These are phyloP conservation scores for Talaromyces sp. DNA, from an alignment of 2,329 filamentous ascomycete genomes.

Conservation along the genomic window DNA sequence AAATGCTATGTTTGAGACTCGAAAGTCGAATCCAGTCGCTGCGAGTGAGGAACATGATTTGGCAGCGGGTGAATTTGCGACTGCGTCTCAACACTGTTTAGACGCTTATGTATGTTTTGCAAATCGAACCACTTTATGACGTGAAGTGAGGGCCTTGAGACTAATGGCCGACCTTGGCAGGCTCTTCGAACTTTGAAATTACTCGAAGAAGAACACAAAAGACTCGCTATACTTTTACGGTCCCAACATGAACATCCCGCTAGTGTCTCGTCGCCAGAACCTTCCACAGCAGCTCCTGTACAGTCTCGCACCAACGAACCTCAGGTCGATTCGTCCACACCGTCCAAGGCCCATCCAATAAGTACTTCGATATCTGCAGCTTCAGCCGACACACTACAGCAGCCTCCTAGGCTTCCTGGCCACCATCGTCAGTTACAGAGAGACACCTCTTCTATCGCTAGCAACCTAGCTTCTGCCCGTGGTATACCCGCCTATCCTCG, in stretches of 20 bases:
- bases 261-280: constrained; percentile 21
- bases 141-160: too few species aligned
- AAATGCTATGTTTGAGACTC: constrained; percentile 71
- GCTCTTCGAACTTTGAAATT: constrained; percentile 79
- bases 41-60: constrained; percentile 84
- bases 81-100: constrained; percentile 69
- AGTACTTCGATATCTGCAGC: constrained; percentile 27
- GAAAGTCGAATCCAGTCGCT: constrained; percentile 66
- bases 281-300: constrained; percentile 18
- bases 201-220: constrained; percentile 82
- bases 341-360: constrained; percentile 27
- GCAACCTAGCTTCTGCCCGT: constrained; percentile 78
- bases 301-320: constrained; percentile 21
- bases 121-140: neutral
- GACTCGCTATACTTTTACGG: constrained; percentile 75
- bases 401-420: constrained; percentile 38
- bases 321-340: constrained; percentile 20
- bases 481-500: constrained; percentile 61
- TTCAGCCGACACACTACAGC: constrained; percentile 19
- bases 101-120: constrained; percentile 52
- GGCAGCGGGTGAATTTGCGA: constrained; percentile 83
- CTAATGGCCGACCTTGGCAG: constrained; percentile 37
- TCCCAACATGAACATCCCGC: constrained; percentile 57
- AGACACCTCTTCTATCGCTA: constrained; percentile 80
- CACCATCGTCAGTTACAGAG: constrained; percentile 53